Evolutionary conservation across 352 stramenopile genomes (phyloP), one percentile per base, ranked within the genome.

Genomic region (Globisporangium abappressorium): DNA sequence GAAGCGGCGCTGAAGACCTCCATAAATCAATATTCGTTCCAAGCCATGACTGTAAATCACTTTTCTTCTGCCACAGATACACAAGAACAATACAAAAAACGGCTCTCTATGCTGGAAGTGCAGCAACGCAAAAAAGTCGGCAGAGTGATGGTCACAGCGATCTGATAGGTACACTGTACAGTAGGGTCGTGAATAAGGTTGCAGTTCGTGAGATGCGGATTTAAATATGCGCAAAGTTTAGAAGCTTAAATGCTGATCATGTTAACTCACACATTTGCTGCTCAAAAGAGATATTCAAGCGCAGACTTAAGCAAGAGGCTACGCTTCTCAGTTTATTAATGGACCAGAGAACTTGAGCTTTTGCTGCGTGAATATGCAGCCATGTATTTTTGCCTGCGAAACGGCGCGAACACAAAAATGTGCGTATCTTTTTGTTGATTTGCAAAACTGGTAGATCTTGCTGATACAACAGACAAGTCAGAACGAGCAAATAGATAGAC

Each of bases 71-170:
- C 26, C 30, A 20, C 33, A 20, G 38, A 34, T 41, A 61, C 55
- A 33, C 55, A 46, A 28, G 9, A 18, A 5, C 28, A 33, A 60
- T 3, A 60, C 26, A 60, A 61, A 60, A 61, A 61, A 61, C 55
- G 55, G 55, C 55, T 61, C 54, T 59, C 51, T 33, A 59, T 59
- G 54, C 54, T 59, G 18, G 54, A 59, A 59, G 22, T 41, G 33
- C 54, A 22, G 14, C 54, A 59, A 41, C 26, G 7, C 22, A 58
- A 36, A 58, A 22, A 24, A 41, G 26, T 38, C 24, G 53, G 5
- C 28, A 58, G 53, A 58, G 26, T 58, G 53, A 58, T 38, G 53
- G 53, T 58, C 12, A 15, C 6, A 33, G 26, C 7, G 28, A 41
- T 43, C 30, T 61, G 9, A 61, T 61, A 26, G 55, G 20, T 61